Evolutionary conservation across 2,329 filamentous ascomycete species (phyloP), one percentile per base, ranked within the genome.

Genomic region (Trichoderma sp.): DNA sequence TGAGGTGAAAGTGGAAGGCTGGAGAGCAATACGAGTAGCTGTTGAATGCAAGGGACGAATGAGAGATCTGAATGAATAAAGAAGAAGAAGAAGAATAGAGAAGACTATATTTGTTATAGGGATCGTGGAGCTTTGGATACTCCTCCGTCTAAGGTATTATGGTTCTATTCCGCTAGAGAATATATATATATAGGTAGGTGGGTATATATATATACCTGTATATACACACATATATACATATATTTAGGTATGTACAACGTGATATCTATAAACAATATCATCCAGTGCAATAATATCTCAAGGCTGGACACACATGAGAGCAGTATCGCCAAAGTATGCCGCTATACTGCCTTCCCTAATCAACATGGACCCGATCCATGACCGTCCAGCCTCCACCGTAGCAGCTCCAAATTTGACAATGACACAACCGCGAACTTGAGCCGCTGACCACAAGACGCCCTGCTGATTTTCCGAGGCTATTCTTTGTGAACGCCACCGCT

Each of bases 361-460:
- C 58, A 97, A 81, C 87, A 97, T 91, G 7, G 84, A 84, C 11
- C 89, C 88, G 69, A 98, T 84, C 93, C 94, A 98, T 58, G 86
- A 82, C 72, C 92, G 88, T 4, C 90, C 94, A 30, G 90, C 91
- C 78, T 98, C 94, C 28, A 97, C 90, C 55, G 90, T 90, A 66
- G 84, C 85, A 1, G 94, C 92, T 1, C 92, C 93, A 77, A 98
- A 96, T 78, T 98, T 98, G 73, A 98, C 91, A 30, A 97, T 85
- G 4, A 96, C 90, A 75, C 95, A 97, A 4, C 93, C 91, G 65
- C 94, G 86, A 39, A 96, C 89, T 30, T 86, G 86, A 16, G 94
- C 92, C 14, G 91, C 92, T 30, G 93, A 94, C 93, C 94, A 97
- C 4, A 95, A 82, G 4, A 97, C 79, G 18, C 86, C 86, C 59